Percentiles rank a stretch among this genome's conserved stretches.
Conservation (phyloP, 176 grass and related monocot species). For the Oryza coarctata region DNA sequence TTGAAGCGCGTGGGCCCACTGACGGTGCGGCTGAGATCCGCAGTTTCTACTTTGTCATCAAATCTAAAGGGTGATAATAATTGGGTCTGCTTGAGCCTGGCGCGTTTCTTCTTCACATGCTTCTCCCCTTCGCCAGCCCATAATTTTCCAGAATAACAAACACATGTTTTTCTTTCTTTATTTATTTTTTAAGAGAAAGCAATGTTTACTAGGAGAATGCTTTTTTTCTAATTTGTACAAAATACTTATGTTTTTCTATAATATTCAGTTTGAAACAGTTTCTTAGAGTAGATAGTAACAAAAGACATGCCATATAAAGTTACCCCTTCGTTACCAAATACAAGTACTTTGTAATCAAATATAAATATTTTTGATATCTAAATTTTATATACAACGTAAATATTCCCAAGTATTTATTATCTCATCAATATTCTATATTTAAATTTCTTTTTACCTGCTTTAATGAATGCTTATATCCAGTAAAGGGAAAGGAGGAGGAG, state of each 20-base stretch:
- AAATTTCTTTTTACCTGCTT: no score
- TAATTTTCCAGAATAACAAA: no score
- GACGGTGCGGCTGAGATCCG: not conserved
- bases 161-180: not conserved
- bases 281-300: no score
- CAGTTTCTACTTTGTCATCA: slow-evolving; percentile 29
- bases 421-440: no score
- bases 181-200: not conserved
- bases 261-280: not conserved
- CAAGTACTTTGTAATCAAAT: no score
- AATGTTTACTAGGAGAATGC: not conserved
- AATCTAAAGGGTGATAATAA: slow-evolving; percentile 12
- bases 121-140: not conserved
- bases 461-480: no score
- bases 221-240: not conserved
- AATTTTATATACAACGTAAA: no score
- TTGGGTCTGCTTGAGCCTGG: not conserved
- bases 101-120: not conserved
- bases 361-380: no score
- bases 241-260: not conserved
- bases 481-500: no score
- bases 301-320: no score
- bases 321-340: no score
- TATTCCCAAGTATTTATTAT: no score
- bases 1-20: not conserved